Evolutionary conservation across 2,329 filamentous ascomycete genomes (phyloP).

Genomic region (Lachnellula suecica): DNA sequence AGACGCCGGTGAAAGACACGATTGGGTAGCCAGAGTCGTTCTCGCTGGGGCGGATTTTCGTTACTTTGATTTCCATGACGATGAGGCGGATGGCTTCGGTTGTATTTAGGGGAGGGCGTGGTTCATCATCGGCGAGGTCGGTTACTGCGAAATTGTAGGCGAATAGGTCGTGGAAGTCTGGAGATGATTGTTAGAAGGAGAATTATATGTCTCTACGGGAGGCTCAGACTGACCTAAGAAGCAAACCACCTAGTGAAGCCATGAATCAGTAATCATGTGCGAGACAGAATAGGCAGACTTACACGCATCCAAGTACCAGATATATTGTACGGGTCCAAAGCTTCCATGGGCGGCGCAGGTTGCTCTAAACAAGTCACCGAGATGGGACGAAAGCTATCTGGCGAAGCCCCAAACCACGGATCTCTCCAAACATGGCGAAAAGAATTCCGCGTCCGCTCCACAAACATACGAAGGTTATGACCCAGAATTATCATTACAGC

Average conservation of each 20-base stretch:
- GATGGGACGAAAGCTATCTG: constrained; percentile 10
- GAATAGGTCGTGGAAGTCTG: constrained; percentile 73
- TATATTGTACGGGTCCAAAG: constrained; percentile 67
- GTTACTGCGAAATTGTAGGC: constrained; percentile 63
- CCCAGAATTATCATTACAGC: constrained; percentile 69
- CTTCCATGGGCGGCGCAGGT: constrained; percentile 1
- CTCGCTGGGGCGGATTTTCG: constrained; percentile 47
- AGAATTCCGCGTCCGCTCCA: neutral
- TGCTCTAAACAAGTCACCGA: neutral
- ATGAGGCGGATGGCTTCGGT: constrained; percentile 72
- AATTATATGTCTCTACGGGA: constrained; percentile 28
- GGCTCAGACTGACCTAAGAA: constrained; percentile 38
- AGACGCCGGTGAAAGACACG: neutral
- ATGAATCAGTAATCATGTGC: constrained; percentile 8
- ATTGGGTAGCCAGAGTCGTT: neutral
- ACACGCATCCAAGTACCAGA: constrained; percentile 72
- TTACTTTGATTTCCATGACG: constrained; percentile 64
- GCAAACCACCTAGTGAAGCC: constrained; percentile 38
- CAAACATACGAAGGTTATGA: constrained; percentile 56
- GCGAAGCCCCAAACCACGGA: constrained; percentile 12
- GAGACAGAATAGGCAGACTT: constrained; percentile 22
- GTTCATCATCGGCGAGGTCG: constrained; percentile 41
- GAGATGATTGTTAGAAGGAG: constrained; percentile 33
- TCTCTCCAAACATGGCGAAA: constrained; percentile 14
- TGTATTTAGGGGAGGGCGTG: constrained; percentile 53